Evolutionary conservation across 805 yeast genomes (phyloP).

Genomic region (Kluyveromyces aestuarii): DNA sequence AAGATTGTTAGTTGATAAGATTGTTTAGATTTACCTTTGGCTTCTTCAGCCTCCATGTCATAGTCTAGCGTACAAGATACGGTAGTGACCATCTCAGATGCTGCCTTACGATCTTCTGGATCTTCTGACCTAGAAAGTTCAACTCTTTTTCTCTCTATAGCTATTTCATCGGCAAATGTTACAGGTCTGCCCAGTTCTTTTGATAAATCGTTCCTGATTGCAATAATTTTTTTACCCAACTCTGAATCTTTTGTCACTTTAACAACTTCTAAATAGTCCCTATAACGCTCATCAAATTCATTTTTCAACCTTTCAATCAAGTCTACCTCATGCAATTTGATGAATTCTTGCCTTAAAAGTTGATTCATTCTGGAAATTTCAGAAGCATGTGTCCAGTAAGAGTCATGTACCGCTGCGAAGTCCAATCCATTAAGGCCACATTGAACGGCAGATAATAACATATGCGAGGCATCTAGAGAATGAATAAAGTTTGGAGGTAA

Average conservation of each 20-base stretch:
- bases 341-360: constrained; percentile 68
- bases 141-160: constrained; percentile 57
- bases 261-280: constrained; percentile 54
- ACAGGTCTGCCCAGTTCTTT: constrained; percentile 43
- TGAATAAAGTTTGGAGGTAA: constrained; percentile 95
- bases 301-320: constrained; percentile 58
- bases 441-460: constrained; percentile 78
- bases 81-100: constrained; percentile 56
- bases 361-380: constrained; percentile 67
- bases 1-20: constrained; percentile 35
- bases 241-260: constrained; percentile 43
- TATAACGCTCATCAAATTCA: constrained; percentile 78
- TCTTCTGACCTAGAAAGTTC: constrained; percentile 43
- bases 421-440: constrained; percentile 57
- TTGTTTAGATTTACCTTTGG: constrained; percentile 20
- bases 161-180: constrained; percentile 65
- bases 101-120: constrained; percentile 40
- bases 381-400: constrained; percentile 95
- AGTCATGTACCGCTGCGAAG: constrained; percentile 95
- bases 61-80: constrained; percentile 32
- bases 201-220: constrained; percentile 41
- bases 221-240: constrained; percentile 41
- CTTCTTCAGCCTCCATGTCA: constrained; percentile 31
- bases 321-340: constrained; percentile 65
- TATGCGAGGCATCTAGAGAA: constrained; percentile 93